Percentiles rank a stretch among this genome's conserved stretches.
Conservation (phyloP, 345 rosid species). For the sweet orange (Citrus sinensis) region DVS_A1.0 CM039162.1:27191001-27191500, state of each 20-base stretch:
- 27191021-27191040: not conserved
- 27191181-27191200: not conserved
- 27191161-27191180: constrained; percentile 6
- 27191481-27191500: not conserved
- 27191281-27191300: constrained; percentile 35
- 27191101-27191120: constrained; percentile 29
- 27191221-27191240: constrained; percentile 21
- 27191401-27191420: not conserved
- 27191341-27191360: not conserved
- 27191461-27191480: not conserved
- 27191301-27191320: constrained; percentile 28
- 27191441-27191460: not conserved
- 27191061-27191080: not conserved
- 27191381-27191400: not conserved
- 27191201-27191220: constrained; percentile 33
- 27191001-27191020: constrained; percentile 23
- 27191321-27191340: not conserved
- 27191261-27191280: constrained; percentile 19
- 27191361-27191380: not conserved
- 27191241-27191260: constrained; percentile 1
- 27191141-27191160: constrained; percentile 39
- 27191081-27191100: constrained; percentile 18
- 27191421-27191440: not conserved
- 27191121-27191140: constrained; percentile 29
- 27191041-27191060: not conserved